phyloP scores from a whole-genome alignment of 2,329 filamentous ascomycete genomes.

The Elsinoe perseae region DNA sequence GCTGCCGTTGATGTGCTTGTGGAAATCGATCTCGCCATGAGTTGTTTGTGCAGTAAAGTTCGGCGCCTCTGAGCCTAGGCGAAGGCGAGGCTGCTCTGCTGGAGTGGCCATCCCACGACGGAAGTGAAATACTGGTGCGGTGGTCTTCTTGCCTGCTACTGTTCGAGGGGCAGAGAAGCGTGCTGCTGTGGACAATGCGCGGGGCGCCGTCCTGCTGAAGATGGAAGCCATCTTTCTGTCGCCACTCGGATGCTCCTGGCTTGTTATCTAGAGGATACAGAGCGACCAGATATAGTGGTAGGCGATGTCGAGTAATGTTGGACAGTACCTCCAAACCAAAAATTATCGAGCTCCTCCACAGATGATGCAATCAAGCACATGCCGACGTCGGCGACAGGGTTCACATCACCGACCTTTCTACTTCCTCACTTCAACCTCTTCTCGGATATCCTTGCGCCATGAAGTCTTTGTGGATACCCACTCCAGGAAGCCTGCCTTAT shows the following conservation, averaged over 20 bases:
- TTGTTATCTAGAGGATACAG: neutral
- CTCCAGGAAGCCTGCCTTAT: no score
- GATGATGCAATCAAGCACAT: neutral
- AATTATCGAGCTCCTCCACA: neutral
- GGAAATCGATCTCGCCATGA: constrained; percentile 67
- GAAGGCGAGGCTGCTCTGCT: constrained; percentile 34
- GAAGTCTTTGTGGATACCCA: no score
- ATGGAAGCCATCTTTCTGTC: constrained; percentile 29
- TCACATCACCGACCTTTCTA: neutral
- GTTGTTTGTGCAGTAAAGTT: constrained; percentile 82
- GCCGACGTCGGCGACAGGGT: neutral
- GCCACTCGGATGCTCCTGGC: neutral
- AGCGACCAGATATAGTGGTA: neutral
- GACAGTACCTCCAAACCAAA: no score
- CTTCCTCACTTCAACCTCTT: neutral
- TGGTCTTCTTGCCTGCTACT: constrained; percentile 24
- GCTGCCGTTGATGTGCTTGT: constrained; percentile 69
- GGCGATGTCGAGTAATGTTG: neutral
- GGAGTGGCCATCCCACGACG: constrained; percentile 33
- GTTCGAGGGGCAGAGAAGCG: constrained; percentile 24
- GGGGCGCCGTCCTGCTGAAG: constrained; percentile 30
- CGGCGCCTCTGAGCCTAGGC: constrained; percentile 52
- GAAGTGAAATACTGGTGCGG: constrained; percentile 28
- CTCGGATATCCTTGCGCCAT: no score
- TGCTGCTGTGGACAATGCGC: constrained; percentile 26